phyloP scores from a whole-genome alignment of 345 rosid genomes.

The Combretum micranthum region DNA sequence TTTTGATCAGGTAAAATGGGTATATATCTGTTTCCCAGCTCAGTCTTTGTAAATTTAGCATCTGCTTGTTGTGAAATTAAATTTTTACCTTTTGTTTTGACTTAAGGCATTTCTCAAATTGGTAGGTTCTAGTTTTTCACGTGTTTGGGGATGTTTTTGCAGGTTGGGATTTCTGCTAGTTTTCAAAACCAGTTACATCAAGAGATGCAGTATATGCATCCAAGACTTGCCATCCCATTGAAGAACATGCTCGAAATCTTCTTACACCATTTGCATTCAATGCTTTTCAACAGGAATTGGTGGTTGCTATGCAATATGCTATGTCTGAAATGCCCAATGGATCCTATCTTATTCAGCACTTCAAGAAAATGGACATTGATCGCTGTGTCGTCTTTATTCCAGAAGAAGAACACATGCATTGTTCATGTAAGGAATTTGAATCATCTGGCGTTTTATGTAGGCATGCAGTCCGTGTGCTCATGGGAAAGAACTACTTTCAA shows the following conservation, averaged over 20 bases:
- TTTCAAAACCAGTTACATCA: constrained; percentile 29
- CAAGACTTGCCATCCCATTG: constrained; percentile 78
- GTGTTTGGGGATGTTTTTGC: constrained; percentile 5
- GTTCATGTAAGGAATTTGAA: constrained; percentile 94
- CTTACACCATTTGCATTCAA: constrained; percentile 79
- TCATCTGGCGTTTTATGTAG: constrained; percentile 75
- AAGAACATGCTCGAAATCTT: constrained; percentile 69
- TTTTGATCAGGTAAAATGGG: constrained; percentile 67
- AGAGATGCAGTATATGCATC: constrained; percentile 36
- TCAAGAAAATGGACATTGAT: constrained; percentile 79
- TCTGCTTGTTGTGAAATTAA: background rate
- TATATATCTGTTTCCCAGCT: background rate
- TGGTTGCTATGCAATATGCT: constrained; percentile 71
- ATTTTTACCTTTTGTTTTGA: background rate
- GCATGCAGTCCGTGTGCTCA: constrained; percentile 67
- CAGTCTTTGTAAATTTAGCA: background rate
- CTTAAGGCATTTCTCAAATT: background rate
- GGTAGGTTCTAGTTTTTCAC: no score
- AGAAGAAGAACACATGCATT: constrained; percentile 70
- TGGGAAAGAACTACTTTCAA: constrained; percentile 65
- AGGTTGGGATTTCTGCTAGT: constrained; percentile 57
- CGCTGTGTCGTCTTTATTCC: constrained; percentile 62
- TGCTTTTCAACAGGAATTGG: constrained; percentile 64
- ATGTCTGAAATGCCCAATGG: constrained; percentile 75
- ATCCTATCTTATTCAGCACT: constrained; percentile 65